phyloP scores from a whole-genome alignment of 2,329 filamentous ascomycete genomes.

The Aaosphaeria arxii region DNA sequence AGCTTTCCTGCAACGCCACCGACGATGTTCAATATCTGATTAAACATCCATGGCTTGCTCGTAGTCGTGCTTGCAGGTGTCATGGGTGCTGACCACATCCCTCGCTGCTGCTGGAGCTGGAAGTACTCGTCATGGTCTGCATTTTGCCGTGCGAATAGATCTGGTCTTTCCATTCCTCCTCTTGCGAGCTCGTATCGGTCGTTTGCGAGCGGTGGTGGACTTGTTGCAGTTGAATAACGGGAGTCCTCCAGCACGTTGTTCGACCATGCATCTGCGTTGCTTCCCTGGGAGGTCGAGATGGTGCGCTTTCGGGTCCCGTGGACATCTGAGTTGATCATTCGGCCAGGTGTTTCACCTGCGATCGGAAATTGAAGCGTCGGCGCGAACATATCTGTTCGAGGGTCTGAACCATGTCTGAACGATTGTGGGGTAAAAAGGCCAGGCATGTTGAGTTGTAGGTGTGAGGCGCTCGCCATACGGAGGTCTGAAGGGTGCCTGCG shows the following conservation, averaged over 20 bases:
- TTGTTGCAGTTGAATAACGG: slow-evolving; percentile 24
- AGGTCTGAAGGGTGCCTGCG: slow-evolving; percentile 15
- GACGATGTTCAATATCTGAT: slow-evolving; percentile 57
- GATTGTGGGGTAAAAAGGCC: slow-evolving; percentile 20
- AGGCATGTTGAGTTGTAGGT: slow-evolving; percentile 24
- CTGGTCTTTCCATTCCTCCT: slow-evolving; percentile 49
- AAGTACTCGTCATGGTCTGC: slow-evolving; percentile 44
- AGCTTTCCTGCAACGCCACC: slow-evolving; percentile 72
- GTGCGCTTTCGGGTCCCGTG: slow-evolving; percentile 29
- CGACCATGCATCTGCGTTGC: slow-evolving; percentile 16
- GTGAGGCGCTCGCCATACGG: slow-evolving; percentile 20
- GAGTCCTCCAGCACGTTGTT: slow-evolving; percentile 14
- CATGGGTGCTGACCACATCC: slow-evolving; percentile 31
- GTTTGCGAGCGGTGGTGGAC: slow-evolving; percentile 48
- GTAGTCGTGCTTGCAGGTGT: slow-evolving; percentile 20
- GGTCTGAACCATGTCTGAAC: slow-evolving; percentile 11
- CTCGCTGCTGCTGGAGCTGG: slow-evolving; percentile 34
- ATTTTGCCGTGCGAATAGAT: slow-evolving; percentile 33
- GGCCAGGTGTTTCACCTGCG: slow-evolving; percentile 22
- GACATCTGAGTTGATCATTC: slow-evolving; percentile 28
- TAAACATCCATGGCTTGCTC: slow-evolving; percentile 24
- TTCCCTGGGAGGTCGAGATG: slow-evolving; percentile 14
- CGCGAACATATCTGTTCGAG: slow-evolving; percentile 16
- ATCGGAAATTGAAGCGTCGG: slow-evolving; percentile 20
- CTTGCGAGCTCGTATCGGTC: slow-evolving; percentile 48